These are phyloP conservation scores for Ganoderma resinaceum DNA, from an alignment of 1,284 basidiomycete genomes.

Conservation along the genomic window DNA sequence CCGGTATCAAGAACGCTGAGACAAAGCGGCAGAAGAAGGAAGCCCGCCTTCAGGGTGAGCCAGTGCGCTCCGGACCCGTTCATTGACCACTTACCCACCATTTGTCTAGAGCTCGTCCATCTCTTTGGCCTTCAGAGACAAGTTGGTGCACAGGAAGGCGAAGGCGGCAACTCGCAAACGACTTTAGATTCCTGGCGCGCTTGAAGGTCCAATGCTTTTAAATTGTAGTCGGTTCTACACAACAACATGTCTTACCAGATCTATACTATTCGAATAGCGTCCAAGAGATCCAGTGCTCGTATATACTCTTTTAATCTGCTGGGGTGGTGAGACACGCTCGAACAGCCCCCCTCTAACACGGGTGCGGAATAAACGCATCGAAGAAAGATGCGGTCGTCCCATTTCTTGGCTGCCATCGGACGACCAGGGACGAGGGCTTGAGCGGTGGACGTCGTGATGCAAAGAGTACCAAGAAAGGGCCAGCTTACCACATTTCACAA, in stretches of 20 bases:
- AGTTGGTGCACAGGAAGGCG: constrained; percentile 8
- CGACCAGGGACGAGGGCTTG: too few species aligned
- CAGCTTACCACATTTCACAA: too few species aligned
- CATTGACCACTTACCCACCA: background rate
- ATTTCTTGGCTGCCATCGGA: too few species aligned
- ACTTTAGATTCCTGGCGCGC: constrained; percentile 33
- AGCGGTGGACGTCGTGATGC: too few species aligned
- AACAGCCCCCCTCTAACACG: too few species aligned
- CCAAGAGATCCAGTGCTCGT: background rate
- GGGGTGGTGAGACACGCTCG: too few species aligned
- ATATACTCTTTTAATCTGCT: background rate
- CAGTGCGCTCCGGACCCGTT: too few species aligned
- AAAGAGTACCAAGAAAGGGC: too few species aligned
- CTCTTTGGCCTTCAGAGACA: constrained; percentile 31
- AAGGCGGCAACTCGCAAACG: constrained; percentile 22
- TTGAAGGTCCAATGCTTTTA: constrained; percentile 4
- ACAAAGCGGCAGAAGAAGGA: constrained; percentile 76
- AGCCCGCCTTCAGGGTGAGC: constrained; percentile 70
- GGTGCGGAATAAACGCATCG: too few species aligned
- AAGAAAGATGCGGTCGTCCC: too few species aligned
- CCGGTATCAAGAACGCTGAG: constrained; percentile 75
- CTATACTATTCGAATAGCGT: background rate
- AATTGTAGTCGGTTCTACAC: background rate
- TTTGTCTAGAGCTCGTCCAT: constrained; percentile 29
- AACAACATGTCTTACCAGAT: background rate